Conservation (phyloP, 352 stramenopile species). For the Poterioochromonas sp. region DNA sequence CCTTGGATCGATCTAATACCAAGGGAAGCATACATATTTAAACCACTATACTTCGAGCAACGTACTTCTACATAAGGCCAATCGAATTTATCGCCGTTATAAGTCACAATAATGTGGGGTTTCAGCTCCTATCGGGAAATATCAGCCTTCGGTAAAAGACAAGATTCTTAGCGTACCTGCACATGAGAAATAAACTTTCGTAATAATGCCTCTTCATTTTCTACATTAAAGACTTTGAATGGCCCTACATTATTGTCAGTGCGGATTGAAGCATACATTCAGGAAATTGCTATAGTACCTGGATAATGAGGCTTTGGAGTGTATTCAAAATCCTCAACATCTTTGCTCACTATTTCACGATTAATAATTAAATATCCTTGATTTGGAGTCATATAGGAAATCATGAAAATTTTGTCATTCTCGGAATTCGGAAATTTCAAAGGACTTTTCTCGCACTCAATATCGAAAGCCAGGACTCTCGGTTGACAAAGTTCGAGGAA, state of each 20-base stretch:
- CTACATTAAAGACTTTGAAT: slow-evolving; percentile 94
- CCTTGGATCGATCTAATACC: slow-evolving; percentile 51
- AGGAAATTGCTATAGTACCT: background rate
- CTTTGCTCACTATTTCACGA: slow-evolving; percentile 87
- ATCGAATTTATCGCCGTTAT: slow-evolving; percentile 99
- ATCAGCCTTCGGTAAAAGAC: slow-evolving; percentile 39
- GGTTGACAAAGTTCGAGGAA: slow-evolving; percentile 81
- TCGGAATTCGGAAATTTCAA: slow-evolving; percentile 96
- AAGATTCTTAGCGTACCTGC: background rate
- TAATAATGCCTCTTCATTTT: slow-evolving; percentile 58
- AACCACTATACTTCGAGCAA: slow-evolving; percentile 57
- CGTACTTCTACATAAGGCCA: slow-evolving; percentile 94
- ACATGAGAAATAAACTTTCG: slow-evolving; percentile 66
- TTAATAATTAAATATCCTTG: slow-evolving; percentile 90
- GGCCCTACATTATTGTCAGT: slow-evolving; percentile 56
- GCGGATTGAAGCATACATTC: no score
- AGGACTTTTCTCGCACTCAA: slow-evolving; percentile 96
- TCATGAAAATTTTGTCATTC: slow-evolving; percentile 91
- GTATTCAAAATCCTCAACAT: slow-evolving; percentile 98
- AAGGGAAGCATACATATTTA: slow-evolving; percentile 77
- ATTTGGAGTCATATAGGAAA: slow-evolving; percentile 97
- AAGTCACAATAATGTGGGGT: slow-evolving; percentile 97
- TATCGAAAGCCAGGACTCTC: slow-evolving; percentile 96
- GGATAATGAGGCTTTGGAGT: slow-evolving; percentile 84
- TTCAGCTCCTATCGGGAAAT: slow-evolving; percentile 68